Evolutionary conservation across 306 rosid genomes (phyloP).

Genomic region (Fragaria nilgerrensis): DNA sequence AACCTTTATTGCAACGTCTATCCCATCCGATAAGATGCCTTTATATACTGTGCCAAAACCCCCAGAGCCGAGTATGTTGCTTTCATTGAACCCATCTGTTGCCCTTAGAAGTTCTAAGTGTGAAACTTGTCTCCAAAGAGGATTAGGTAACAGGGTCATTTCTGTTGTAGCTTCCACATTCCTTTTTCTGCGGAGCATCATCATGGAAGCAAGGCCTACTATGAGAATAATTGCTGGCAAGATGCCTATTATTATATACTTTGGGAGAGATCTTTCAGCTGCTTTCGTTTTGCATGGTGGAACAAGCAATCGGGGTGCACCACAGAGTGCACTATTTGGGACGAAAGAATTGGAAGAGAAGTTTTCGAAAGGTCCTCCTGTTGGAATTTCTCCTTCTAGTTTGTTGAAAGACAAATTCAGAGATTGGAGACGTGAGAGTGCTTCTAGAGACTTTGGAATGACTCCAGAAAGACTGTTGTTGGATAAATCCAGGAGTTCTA

Average conservation of each 20-base stretch:
- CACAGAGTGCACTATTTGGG: conserved; percentile 31
- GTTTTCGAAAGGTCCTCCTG: conserved; percentile 13
- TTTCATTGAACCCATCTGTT: conserved; percentile 17
- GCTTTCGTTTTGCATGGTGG: conserved; percentile 19
- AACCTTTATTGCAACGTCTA: conserved; percentile 25
- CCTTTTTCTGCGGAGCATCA: not conserved
- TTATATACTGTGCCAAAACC: conserved; percentile 23
- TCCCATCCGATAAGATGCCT: conserved; percentile 24
- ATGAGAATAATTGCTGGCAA: not conserved
- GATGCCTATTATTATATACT: not conserved
- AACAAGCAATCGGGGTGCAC: conserved; percentile 8
- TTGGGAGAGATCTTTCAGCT: not conserved
- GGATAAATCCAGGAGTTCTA: conserved; percentile 15
- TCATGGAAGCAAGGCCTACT: not conserved
- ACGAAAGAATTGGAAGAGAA: conserved; percentile 27
- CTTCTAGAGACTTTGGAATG: not conserved
- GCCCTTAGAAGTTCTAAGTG: conserved; percentile 25
- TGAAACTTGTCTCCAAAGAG: conserved; percentile 26
- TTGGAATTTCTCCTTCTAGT: conserved; percentile 31
- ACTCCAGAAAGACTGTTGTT: not conserved
- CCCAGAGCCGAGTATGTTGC: conserved; percentile 22
- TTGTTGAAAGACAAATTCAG: conserved; percentile 15
- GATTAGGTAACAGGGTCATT: not conserved
- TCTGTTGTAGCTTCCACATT: not conserved
- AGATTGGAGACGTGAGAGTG: not conserved